These are phyloP conservation scores for Trichoderma sp. DNA, from an alignment of 2,329 filamentous ascomycete genomes.

Conservation along the genomic window DNA sequence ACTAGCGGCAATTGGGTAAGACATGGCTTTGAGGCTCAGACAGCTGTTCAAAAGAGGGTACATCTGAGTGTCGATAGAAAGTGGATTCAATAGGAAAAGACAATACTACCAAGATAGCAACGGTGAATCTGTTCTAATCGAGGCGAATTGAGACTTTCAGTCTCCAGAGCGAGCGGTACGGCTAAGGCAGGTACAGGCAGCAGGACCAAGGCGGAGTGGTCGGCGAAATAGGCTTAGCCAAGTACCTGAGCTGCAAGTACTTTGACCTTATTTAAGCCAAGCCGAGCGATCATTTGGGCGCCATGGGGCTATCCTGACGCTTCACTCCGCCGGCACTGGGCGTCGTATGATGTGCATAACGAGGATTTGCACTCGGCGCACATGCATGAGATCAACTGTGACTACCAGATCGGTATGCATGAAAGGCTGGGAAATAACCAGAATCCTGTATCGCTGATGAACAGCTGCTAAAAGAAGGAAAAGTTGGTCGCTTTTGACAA, in stretches of 20 bases:
- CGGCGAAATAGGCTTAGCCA: conserved; percentile 2
- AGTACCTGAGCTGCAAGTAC: conserved; percentile 1
- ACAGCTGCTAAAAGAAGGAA: background rate
- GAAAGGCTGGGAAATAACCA: background rate
- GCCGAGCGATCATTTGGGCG: background rate
- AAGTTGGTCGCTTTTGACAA: background rate
- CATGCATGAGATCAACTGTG: background rate
- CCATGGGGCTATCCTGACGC: background rate
- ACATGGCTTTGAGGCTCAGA: conserved; percentile 10
- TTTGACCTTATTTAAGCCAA: conserved; percentile 8
- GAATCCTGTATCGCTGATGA: background rate
- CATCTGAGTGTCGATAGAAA: background rate
- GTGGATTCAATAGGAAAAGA: background rate
- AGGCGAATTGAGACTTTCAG: background rate
- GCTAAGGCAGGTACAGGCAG: conserved; percentile 7
- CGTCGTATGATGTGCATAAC: background rate
- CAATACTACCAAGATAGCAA: background rate
- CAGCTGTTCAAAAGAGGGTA: background rate
- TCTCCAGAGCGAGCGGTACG: background rate
- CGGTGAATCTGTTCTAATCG: background rate
- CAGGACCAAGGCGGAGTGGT: background rate
- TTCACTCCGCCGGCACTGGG: background rate
- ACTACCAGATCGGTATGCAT: background rate
- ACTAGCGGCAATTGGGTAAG: background rate
- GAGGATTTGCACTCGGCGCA: background rate